Evolutionary conservation across 306 rosid genomes (phyloP), one percentile per base, ranked within the genome.

Genomic region (Gastrolobium bilobum): DNA sequence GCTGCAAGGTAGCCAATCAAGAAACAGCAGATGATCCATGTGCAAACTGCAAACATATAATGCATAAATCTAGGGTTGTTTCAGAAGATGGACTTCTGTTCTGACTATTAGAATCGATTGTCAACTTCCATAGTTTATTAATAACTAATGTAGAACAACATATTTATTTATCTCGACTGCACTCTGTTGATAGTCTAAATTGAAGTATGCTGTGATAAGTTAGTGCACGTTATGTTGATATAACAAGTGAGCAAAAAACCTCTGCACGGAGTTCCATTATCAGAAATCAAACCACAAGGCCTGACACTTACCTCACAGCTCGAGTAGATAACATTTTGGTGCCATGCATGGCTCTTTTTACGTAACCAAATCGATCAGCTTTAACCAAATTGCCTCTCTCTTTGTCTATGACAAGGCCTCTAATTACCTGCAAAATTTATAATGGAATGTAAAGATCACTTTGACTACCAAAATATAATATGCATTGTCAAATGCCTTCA

Each of bases 351-450:
- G 97, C 99, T 87, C 99, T 91, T 83, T 92, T 88, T 31, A 95
- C 46, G 79, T 95, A 92, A 82, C 99, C 98, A 85, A 95, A 95
- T 58, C 99, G 94, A 81, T 95, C 99, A 74, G 99, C 89, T 88
- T 92, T 95, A 53, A 95, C 99, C 86, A 95, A 86, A 85, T 95
- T 95, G 54, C 99, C 99, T 70, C 81, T 92, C 84, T 91, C 97
- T 87, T 92, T 95, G 89, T 95, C 99, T 82, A 95, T 92, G 74
- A 95, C 99, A 58, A 95, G 99, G 80, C 99, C 99, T 84, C 99
- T 91, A 76, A 95, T 95, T 56, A 95, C 99, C 99, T 94, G 83
- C 29, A 77, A 77, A 85, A 68, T 85, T 78, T 44, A 75, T 47
- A 70, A 69, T 11, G 71, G 48, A 73, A 73, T 51, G 34, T 46